Conservation (phyloP, 495 filamentous ascomycete species). For the Neurospora sp. region DNA sequence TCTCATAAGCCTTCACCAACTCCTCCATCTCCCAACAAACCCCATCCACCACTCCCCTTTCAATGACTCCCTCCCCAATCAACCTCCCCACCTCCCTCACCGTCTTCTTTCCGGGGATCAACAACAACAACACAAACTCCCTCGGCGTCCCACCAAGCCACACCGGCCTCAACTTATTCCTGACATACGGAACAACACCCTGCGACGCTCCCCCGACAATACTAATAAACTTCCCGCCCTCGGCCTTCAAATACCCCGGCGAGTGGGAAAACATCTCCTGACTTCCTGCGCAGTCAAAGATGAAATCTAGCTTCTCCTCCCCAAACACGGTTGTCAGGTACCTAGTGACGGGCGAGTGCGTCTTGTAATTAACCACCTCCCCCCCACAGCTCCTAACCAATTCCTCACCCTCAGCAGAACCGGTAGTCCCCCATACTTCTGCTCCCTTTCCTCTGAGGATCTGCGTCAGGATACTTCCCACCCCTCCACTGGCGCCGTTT, state of each 20-base stretch:
- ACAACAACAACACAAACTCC: conserved; percentile 22
- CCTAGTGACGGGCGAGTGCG: conserved; percentile 11
- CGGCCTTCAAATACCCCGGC: neutral
- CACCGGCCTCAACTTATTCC: conserved; percentile 23
- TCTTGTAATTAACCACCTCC: conserved; percentile 30
- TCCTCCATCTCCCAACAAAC: conserved; percentile 29
- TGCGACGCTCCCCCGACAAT: conserved; percentile 23
- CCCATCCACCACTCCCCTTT: conserved; percentile 25
- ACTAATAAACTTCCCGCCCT: conserved; percentile 20
- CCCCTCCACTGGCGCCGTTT: conserved; percentile 37
- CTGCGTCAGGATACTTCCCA: conserved; percentile 32
- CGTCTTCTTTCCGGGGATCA: conserved; percentile 14
- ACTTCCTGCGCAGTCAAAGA: conserved; percentile 31
- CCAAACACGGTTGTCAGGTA: neutral
- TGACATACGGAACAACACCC: conserved; percentile 20
- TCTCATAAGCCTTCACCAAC: conserved; percentile 21
- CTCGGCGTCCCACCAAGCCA: conserved; percentile 30
- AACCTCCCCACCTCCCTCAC: conserved; percentile 18
- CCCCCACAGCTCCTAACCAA: conserved; percentile 27
- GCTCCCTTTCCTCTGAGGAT: conserved; percentile 23
- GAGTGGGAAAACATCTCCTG: conserved; percentile 2
- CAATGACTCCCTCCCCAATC: conserved; percentile 21
- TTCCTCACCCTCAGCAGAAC: conserved; percentile 20
- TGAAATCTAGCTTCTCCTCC: conserved; percentile 24
- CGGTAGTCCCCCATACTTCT: conserved; percentile 22